A percentile compares a stretch with the other conserved stretches of the same genome.
Conservation (phyloP, 148 eudicot species). For the Hydrangea macrophylla region DNA sequence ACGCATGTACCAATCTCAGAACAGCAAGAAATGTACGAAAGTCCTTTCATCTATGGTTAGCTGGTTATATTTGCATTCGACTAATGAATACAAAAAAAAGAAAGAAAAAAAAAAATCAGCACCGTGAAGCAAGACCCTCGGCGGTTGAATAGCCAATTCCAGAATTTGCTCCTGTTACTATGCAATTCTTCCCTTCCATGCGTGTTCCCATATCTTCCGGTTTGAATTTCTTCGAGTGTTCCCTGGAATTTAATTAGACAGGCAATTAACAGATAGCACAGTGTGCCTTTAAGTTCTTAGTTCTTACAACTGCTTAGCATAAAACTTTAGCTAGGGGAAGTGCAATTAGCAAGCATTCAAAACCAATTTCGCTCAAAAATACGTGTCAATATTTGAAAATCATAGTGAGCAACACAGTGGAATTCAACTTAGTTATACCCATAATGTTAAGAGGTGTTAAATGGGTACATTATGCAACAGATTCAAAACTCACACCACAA, state of each 20-base stretch:
- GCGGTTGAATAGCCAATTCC: slow-evolving; percentile 94
- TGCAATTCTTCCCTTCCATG: slow-evolving; percentile 81
- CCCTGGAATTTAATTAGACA: slow-evolving; percentile 34
- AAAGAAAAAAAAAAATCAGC: slow-evolving; percentile 12
- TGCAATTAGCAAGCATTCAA: neutral
- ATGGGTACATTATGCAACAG: neutral
- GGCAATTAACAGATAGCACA: neutral
- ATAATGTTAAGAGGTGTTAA: neutral
- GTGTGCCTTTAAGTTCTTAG: neutral
- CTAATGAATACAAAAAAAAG: slow-evolving; percentile 7
- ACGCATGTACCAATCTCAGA: too few species aligned
- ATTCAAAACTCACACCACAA: neutral
- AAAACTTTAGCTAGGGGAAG: neutral
- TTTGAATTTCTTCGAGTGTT: slow-evolving; percentile 75
- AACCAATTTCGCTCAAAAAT: neutral
- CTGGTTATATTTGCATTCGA: too few species aligned
- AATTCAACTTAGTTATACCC: neutral
- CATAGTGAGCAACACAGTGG: neutral
- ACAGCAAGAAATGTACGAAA: too few species aligned
- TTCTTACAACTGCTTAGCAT: neutral
- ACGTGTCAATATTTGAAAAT: neutral
- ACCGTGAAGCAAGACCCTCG: slow-evolving; percentile 93
- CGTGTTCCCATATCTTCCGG: slow-evolving; percentile 64
- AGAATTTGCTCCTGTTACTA: slow-evolving; percentile 94
- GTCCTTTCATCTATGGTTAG: too few species aligned